Conservation (phyloP, 306 rosid species). For the Sindora glabra region DNA sequence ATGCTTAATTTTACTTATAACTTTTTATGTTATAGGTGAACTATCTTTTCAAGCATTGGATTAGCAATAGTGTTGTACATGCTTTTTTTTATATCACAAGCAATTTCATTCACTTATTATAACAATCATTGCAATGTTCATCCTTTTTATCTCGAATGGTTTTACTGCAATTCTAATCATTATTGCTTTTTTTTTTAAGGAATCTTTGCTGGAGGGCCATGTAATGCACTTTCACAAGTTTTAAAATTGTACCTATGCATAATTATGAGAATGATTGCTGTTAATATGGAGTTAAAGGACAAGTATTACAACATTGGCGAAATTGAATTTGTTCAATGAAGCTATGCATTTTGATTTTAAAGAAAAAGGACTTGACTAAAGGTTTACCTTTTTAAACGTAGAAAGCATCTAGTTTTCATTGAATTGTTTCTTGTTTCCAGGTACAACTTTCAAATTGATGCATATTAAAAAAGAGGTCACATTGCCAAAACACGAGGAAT, state of each 20-base stretch:
- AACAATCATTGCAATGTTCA: conserved; percentile 71
- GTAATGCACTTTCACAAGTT: conserved; percentile 35
- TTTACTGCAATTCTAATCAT: conserved; percentile 89
- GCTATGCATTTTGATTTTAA: too few species aligned
- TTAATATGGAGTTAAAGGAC: too few species aligned
- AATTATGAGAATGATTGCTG: background rate
- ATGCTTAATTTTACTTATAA: conserved; percentile 4
- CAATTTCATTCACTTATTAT: conserved; percentile 92
- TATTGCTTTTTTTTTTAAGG: conserved; percentile 82
- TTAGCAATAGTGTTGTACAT: conserved; percentile 68
- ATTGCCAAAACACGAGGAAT: too few species aligned
- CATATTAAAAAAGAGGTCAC: too few species aligned
- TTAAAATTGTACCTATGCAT: background rate
- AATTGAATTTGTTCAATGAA: too few species aligned
- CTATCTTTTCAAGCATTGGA: conserved; percentile 87
- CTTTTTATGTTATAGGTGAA: conserved; percentile 59
- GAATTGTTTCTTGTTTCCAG: too few species aligned
- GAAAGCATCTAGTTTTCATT: too few species aligned
- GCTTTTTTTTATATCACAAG: conserved; percentile 77
- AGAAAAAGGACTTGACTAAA: too few species aligned
- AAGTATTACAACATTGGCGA: too few species aligned
- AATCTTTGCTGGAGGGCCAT: conserved; percentile 93
- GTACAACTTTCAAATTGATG: too few species aligned
- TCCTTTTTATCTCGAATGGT: conserved; percentile 84
- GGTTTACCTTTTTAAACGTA: too few species aligned